Evolutionary conservation across 257 asterid species (phyloP), one percentile per base, ranked within the genome.

Genomic region (Echium plantagineum): DNA sequence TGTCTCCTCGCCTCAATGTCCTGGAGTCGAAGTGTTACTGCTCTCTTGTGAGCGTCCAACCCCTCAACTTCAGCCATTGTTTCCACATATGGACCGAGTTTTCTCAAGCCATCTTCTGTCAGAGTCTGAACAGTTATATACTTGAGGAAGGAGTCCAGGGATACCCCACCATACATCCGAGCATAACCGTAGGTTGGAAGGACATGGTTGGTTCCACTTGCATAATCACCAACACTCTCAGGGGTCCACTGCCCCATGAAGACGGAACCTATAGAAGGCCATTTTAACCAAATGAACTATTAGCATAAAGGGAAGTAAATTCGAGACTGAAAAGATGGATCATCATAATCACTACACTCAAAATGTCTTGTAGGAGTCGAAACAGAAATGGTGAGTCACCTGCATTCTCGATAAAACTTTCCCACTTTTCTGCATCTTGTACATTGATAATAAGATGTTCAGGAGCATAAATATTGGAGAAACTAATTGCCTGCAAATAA

Each of bases 151-250:
- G 98, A 85, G 81, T 90, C 96, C 69, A 90, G 75, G 47, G 87
- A 78, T 51, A 90, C 94, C 49, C 96, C 96, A 48, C 97, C 71
- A 15, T 93, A 93, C 97, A 89, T 93, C 47, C 94, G 78, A 46
- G 99, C 95, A 58, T 86, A 93, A 12, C 97, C 99, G 10, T 93
- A 93, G 9, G 98, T 91, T 47, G 98, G 97, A 75, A 93, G 94
- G 55, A 89, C 99, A 52, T 89, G 95, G 66, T 93, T 93, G 18
- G 96, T 88, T 58, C 98, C 97, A 51, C 98, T 89, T 56, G 98
- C 98, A 59, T 89, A 84, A 58, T 84, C 97, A 69, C 97, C 97
- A 16, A 84, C 95, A 48, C 97, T 89, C 80, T 89, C 95, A 0
- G 97, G 97, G 55, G 97, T 86, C 95, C 97, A 86, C 59, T 59